Evolutionary conservation across 192 early-diverging fungal species (phyloP), one percentile per base, ranked within the genome.

Genomic region (Backusella circina): DNA sequence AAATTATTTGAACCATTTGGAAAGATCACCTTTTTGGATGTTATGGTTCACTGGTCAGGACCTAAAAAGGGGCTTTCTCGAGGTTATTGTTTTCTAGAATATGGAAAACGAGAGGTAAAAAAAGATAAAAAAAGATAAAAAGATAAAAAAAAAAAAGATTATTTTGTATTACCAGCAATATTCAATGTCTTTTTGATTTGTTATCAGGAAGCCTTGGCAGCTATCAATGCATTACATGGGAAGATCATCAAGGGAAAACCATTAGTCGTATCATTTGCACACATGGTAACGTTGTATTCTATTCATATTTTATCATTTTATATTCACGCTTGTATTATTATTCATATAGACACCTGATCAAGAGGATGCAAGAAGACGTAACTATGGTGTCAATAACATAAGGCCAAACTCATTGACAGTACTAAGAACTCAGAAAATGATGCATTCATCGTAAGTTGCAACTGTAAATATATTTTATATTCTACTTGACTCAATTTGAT

Each of bases 11-110:
- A 87, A 39, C 87, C 88, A 23, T 90, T 84, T 80, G 91, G 91
- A 15, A 85, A 87, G 72, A 88, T 93, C 77, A 89, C 84, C 10
- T 83, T 85, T 51, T 72, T 92, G 32, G 89, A 91, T 61, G 91
- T 86, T 71, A 84, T 91, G 75, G 91, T 90, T 67, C 89, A 93
- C 71, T 84, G 83, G 65, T 76, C 79, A 75, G 92, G 92, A 12
- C 88, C 92, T 13, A 86, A 85, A 57, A 85, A 86, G 35, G 92
- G 92, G 2, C 80, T 90, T 37, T 90, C 92, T 4, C 76, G 90
- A 50, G 92, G 92, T 8, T 93, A 90, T 74, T 91, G 90, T 66
- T 93, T 93, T 73, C 66, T 93, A 2, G 91, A 92, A 64, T 91
- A 86, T 77, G 83, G 67, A 47, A 71, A 67, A 5, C 82, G 80